Conservation (phyloP, 2,329 filamentous ascomycete genomes). For the Drechslera avenae region DNA sequence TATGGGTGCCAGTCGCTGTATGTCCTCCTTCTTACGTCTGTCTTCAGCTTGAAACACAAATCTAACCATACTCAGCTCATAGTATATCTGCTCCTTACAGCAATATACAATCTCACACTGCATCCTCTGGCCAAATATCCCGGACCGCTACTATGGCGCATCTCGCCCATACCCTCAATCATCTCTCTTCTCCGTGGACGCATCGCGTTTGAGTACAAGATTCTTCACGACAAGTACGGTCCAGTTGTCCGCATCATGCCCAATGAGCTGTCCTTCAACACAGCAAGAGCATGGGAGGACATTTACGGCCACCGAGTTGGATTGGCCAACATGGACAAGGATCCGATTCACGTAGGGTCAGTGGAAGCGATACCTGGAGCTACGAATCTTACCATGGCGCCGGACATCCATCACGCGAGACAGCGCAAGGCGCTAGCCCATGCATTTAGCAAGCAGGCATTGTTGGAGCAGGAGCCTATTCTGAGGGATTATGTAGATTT, state of each 20-base stretch:
- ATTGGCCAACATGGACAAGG: constrained; percentile 41
- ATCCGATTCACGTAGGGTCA: constrained; percentile 44
- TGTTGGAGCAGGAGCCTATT: constrained; percentile 49
- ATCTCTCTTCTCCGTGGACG: constrained; percentile 36
- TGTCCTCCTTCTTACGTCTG: constrained; percentile 6
- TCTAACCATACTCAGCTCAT: constrained; percentile 22
- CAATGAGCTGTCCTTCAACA: constrained; percentile 43
- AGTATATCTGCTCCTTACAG: constrained; percentile 26
- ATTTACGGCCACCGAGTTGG: constrained; percentile 43
- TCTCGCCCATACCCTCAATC: constrained; percentile 35
- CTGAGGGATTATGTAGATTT: constrained; percentile 50
- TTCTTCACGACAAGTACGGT: constrained; percentile 41
- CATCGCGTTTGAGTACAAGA: constrained; percentile 40
- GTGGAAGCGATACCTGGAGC: constrained; percentile 45
- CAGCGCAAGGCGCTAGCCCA: constrained; percentile 49
- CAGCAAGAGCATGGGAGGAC: constrained; percentile 40
- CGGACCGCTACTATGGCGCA: constrained; percentile 37
- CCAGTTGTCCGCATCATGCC: constrained; percentile 44
- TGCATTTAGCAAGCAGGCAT: constrained; percentile 49
- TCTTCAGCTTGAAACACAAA: neutral
- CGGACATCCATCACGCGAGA: constrained; percentile 48
- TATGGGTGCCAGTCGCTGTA: constrained; percentile 33
- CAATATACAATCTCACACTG: constrained; percentile 37
- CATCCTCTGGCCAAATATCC: constrained; percentile 41
- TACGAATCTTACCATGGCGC: constrained; percentile 46